These are phyloP conservation scores for Aspergillus biplanus DNA, from an alignment of 495 filamentous ascomycete species.

Conservation along the genomic window DNA sequence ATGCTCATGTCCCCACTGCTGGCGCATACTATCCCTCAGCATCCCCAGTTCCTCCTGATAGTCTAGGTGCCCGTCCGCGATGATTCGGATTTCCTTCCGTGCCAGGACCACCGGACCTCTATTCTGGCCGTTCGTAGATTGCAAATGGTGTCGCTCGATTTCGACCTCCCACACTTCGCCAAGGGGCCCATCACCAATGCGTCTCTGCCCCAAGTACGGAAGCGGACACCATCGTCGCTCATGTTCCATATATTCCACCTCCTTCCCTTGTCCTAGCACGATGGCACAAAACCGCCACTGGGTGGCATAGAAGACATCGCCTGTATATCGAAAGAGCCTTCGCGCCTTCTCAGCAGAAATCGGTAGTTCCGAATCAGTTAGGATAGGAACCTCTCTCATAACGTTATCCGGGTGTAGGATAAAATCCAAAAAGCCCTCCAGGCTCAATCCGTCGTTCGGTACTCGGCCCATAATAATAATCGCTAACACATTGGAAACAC, in stretches of 20 bases:
- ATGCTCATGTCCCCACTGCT: conserved; percentile 16
- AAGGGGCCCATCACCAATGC: conserved; percentile 20
- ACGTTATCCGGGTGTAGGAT: not conserved
- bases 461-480: not conserved
- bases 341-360: conserved; percentile 8
- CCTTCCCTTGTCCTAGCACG: conserved; percentile 14
- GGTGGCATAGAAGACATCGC: conserved; percentile 16
- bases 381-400: not conserved
- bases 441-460: not conserved
- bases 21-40: conserved; percentile 18
- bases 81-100: conserved; percentile 26
- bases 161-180: conserved; percentile 24
- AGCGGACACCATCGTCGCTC: conserved; percentile 17
- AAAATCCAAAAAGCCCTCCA: not conserved
- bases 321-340: conserved; percentile 7
- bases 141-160: conserved; percentile 21
- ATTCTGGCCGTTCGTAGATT: conserved; percentile 2
- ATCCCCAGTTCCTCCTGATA: conserved; percentile 19
- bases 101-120: conserved; percentile 13
- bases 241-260: conserved; percentile 19
- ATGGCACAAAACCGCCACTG: conserved; percentile 28
- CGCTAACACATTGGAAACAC: not conserved
- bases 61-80: not conserved
- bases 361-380: conserved; percentile 18
- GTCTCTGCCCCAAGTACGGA: conserved; percentile 21